These are phyloP conservation scores for Fraxinus pennsylvanica DNA, from an alignment of 257 asterid genomes.

Conservation along the genomic window DNA sequence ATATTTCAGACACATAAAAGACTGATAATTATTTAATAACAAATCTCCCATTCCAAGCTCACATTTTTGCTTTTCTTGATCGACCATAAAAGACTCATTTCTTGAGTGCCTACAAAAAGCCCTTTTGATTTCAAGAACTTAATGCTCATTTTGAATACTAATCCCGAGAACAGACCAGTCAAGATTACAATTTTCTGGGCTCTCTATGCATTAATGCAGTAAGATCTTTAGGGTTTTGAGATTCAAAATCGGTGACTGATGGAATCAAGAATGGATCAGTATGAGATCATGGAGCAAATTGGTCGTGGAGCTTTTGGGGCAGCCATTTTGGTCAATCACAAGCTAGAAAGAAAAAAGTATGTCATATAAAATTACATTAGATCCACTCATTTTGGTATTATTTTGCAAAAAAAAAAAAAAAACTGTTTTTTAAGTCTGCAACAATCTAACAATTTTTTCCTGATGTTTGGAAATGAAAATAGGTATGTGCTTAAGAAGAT, in stretches of 20 bases:
- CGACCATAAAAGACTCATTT: conserved; percentile 26
- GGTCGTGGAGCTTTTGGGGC: conserved; percentile 99
- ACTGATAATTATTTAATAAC: background rate
- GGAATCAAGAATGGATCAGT: conserved; percentile 98
- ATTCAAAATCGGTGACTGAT: conserved; percentile 36
- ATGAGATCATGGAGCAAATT: conserved; percentile 99
- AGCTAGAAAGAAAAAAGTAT: conserved; percentile 80
- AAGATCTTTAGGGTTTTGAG: conserved; percentile 29
- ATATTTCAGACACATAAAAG: background rate
- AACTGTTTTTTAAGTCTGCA: conserved; percentile 14
- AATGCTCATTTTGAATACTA: conserved; percentile 18
- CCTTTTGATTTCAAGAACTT: conserved; percentile 27
- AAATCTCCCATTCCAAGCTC: background rate
- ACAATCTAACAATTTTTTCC: background rate
- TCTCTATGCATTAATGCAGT: conserved; percentile 15
- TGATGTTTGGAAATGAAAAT: conserved; percentile 24
- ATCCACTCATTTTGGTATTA: background rate
- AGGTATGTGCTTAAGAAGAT: conserved; percentile 97
- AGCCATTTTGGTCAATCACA: conserved; percentile 95
- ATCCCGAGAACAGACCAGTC: conserved; percentile 14
- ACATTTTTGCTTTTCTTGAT: conserved; percentile 24
- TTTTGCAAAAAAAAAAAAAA: background rate
- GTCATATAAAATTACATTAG: conserved; percentile 17
- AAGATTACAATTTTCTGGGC: conserved; percentile 16
- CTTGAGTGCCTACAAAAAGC: conserved; percentile 20